A percentile compares a stretch with the other conserved stretches of the same genome.
phyloP scores from a whole-genome alignment of 768 basidiomycete species.

The Melanogaster broomeanus region DNA sequence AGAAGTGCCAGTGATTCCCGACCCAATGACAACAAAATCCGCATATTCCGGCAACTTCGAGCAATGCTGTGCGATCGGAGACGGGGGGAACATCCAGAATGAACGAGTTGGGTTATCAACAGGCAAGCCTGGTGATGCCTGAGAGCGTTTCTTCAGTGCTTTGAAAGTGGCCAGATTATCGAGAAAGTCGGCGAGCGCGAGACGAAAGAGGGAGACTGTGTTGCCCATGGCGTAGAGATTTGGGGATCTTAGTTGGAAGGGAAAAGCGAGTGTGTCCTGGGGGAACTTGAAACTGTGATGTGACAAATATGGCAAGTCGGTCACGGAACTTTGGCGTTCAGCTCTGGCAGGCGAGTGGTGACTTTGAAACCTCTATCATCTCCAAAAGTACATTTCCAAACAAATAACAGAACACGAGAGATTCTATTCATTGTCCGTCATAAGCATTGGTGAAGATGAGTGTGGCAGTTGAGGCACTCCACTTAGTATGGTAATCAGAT shows the following conservation, averaged over 20 bases:
- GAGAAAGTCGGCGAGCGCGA: slow-evolving; percentile 21
- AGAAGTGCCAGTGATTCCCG: slow-evolving; percentile 74
- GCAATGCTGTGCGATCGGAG: slow-evolving; percentile 45
- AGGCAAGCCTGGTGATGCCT: slow-evolving; percentile 58
- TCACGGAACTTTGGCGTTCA: too few relatives aligned
- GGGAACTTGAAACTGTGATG: neutral
- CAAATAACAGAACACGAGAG: too few relatives aligned
- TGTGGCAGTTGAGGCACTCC: too few relatives aligned
- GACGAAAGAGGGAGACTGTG: slow-evolving; percentile 20
- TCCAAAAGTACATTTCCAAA: too few relatives aligned
- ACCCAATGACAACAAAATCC: slow-evolving; percentile 73
- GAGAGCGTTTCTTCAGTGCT: slow-evolving; percentile 34
- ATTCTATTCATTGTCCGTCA: too few relatives aligned
- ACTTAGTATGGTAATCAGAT: too few relatives aligned
- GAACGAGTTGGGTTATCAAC: slow-evolving; percentile 51
- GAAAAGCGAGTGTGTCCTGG: neutral
- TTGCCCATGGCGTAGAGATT: slow-evolving; percentile 27
- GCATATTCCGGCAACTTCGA: slow-evolving; percentile 40
- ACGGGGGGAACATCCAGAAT: slow-evolving; percentile 64
- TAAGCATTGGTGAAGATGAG: too few relatives aligned
- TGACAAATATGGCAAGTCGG: too few relatives aligned
- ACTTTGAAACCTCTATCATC: too few relatives aligned
- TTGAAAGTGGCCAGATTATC: slow-evolving; percentile 21
- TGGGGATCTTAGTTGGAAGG: neutral
- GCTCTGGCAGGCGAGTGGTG: too few relatives aligned